phyloP scores from a whole-genome alignment of 2,329 filamentous ascomycete species.

The Aspergillus brunneoviolaceus region DNA sequence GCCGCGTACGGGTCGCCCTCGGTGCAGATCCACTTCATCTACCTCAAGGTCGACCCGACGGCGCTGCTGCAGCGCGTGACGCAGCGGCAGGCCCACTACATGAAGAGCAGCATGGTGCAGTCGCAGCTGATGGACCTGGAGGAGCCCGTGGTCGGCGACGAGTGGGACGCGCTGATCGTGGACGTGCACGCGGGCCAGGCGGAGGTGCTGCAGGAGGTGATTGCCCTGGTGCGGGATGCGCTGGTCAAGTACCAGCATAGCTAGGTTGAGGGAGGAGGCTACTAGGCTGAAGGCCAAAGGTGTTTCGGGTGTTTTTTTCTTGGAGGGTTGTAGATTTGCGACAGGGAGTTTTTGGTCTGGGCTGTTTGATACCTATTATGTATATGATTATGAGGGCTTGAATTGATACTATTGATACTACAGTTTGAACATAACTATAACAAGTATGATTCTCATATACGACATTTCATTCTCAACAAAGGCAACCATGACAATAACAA shows the following conservation, averaged over 20 bases:
- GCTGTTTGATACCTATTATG: background rate
- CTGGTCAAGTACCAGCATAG: slow-evolving; percentile 48
- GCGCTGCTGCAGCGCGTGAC: slow-evolving; percentile 74
- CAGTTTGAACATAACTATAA: no score
- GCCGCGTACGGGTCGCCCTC: slow-evolving; percentile 72
- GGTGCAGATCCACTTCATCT: slow-evolving; percentile 88
- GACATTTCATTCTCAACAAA: no score
- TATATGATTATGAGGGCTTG: background rate
- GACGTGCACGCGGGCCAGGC: slow-evolving; percentile 58
- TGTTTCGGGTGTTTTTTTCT: background rate
- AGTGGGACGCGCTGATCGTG: slow-evolving; percentile 67
- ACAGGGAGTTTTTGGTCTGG: background rate
- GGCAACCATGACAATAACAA: no score
- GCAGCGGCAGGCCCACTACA: slow-evolving; percentile 79
- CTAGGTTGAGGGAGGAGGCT: background rate
- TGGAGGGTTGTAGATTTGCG: background rate
- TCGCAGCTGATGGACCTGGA: slow-evolving; percentile 91
- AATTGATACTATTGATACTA: no score
- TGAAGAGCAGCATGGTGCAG: slow-evolving; percentile 93
- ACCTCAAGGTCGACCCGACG: slow-evolving; percentile 75
- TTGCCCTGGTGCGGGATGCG: slow-evolving; percentile 57
- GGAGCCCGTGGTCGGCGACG: slow-evolving; percentile 65
- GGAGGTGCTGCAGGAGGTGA: slow-evolving; percentile 60
- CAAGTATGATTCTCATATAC: no score
- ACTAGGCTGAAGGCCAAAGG: background rate